Base-by-base conservation (phyloP, 768 basidiomycete species). In the Leccinum aurantiacum region DNA sequence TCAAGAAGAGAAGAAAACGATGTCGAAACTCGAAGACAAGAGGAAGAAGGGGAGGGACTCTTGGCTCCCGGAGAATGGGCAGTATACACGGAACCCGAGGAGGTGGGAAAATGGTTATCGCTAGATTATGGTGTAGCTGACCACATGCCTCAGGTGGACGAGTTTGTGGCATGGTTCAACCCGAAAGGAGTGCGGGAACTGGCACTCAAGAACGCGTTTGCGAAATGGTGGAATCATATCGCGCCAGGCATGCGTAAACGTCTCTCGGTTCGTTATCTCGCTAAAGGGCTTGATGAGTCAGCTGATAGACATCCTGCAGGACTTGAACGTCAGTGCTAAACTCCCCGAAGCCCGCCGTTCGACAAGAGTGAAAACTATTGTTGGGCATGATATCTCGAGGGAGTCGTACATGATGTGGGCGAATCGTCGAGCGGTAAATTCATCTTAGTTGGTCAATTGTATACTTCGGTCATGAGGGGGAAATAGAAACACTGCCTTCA, bases 331-430 rank as follows among this genome's bases (percentile, higher is more conserved):
- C 60, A 86, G 76, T 64, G 84, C 88, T 14, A 89, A 84, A 65
- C 78, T 88, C 58, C 88, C 90, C 3, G 91, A 92, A 74, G 90
- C 90, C 5, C 83, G 92, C 51, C 88, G 91, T 44, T 93, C 90
- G 71, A 81, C 86, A 22, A 86, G 91, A 48, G 84, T 82, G 6
- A 88, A 88, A 68, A 79, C 81, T 48, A 76, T 78, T 29, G 74
- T 78, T 33, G 84, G 81, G 41, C 78, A 84, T 56, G 88, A 91
- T 69, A 78, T 91, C 60, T 77, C 80, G 33, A 84, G 90, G 67
- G 90, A 93, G 69, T 87, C 91, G 24, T 94, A 94, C 71, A 92
- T 94, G 91, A 77, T 80, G 74, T 94, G 93, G 92, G 85, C 85
- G 60, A 94, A 94, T 70, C 88, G 89, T 65, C 82, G 86, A 71